Base-by-base conservation (phyloP, 1,284 basidiomycete species). In the Sanghuangporus baumii region DNA sequence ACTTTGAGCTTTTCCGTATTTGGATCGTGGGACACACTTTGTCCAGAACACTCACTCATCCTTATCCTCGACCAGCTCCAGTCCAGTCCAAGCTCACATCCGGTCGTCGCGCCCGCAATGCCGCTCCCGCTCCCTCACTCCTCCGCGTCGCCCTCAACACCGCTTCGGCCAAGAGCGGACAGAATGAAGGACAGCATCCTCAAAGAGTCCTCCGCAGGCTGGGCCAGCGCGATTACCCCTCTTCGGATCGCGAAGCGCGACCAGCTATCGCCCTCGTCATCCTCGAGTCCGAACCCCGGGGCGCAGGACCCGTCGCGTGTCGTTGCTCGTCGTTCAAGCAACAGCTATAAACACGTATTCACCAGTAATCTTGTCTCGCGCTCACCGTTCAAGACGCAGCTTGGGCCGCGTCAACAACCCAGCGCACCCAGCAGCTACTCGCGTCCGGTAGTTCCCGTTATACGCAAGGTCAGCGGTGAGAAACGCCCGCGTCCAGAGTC, bases 311-410 rank as follows among this genome's bases (percentile, higher is more conserved):
- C 57, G 37, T 26, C 58, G 60, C 62, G 9, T 66, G 67, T 16
- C 23, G 46, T 65, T 37, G 85, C 88, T 57, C 83, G 93, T 57
- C 82, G 93, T 56, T 85, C 88, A 3, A 93, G 89, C 18, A 88
- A 85, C 57, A 92, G 89, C 69, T 95, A 91, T 78, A 90, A 86
- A 70, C 90, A 92, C 74, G 82, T 94, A 67, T 83, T 84, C 66
- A 88, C 79, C 66, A 93, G 90, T 74, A 87, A 89, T 69, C 86
- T 95, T 60, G 94, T 96, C 23, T 87, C 88, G 54, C 94, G 94
- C 69, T 95, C 92, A 9, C 92, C 92, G 7, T 98, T 98, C 80
- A 93, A 92, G 69, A 81, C 81, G 1, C 82, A 84, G 63, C 76
- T 82, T 34, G 78, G 81, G 78, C 73, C 54, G 31, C 54, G 54